phyloP scores from a whole-genome alignment of 164 flowering plant species.

The Umbilicus rupestris region DNA sequence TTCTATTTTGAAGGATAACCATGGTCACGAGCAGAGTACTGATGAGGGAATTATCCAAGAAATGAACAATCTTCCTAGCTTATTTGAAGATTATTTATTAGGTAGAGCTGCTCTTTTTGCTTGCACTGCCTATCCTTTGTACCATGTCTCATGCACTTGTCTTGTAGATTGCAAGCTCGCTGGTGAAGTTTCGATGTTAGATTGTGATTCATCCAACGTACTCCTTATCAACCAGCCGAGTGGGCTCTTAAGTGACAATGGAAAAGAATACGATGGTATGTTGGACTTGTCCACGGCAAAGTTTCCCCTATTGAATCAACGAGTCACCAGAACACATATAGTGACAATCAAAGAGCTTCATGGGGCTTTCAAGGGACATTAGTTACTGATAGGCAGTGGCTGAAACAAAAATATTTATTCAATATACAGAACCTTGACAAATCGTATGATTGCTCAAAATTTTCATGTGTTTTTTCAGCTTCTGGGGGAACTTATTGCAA shows the following conservation, averaged over 20 bases:
- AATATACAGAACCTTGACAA: constrained; percentile 24
- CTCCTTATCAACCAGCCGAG: constrained; percentile 15
- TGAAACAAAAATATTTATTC: constrained; percentile 23
- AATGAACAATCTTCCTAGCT: constrained; percentile 19
- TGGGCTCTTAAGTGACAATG: constrained; percentile 14
- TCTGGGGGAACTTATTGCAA: not conserved
- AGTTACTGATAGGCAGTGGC: constrained; percentile 32
- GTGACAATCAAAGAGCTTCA: constrained; percentile 29
- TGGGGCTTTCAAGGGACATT: constrained; percentile 25
- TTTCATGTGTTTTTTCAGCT: constrained; percentile 13
- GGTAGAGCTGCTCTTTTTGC: constrained; percentile 19
- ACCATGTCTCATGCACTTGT: not conserved
- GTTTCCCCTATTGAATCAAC: too few species aligned
- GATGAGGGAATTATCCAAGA: constrained; percentile 25
- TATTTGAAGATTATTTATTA: constrained; percentile 35
- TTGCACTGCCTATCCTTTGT: not conserved
- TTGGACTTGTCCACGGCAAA: constrained; percentile 14
- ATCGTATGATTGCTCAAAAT: constrained; percentile 17
- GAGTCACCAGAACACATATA: constrained; percentile 17
- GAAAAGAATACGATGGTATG: constrained; percentile 14
- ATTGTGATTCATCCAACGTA: constrained; percentile 18
- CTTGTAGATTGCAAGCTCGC: constrained; percentile 25
- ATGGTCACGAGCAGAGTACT: constrained; percentile 23
- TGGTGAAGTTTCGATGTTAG: constrained; percentile 20
- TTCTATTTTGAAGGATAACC: constrained; percentile 23